Base-by-base conservation (phyloP, 495 filamentous ascomycete species). In the Penicillium crystallinum region DNA sequence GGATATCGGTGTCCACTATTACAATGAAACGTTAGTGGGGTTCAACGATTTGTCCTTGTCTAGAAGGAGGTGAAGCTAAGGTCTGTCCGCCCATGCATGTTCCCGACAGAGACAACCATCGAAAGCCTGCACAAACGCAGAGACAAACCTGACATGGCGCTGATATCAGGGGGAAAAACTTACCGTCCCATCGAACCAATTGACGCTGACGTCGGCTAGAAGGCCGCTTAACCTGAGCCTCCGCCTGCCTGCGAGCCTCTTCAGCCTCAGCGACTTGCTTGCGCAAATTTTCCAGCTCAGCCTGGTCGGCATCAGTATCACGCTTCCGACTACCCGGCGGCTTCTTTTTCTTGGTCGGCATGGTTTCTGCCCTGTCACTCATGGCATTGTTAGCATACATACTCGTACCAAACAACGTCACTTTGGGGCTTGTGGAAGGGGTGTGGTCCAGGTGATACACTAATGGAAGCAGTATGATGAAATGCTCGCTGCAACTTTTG, bases 161-260 rank as follows among this genome's bases (percentile, higher is more conserved):
- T 29, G 2, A 14, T 2, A n/a, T n/a, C n/a, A n/a, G n/a, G n/a
- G 10, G 46, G 25, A 31, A 27, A 30, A n/a, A 64, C 65, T 50
- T 64, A 78, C 74, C 61, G 52, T 68, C 64, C 76, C 76, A 78
- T 29, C 76, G 73, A 4, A 77, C 68, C 2, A 78, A 49, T 15
- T 61, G 64, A 0, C 74, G 67, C 52, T 69, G 38, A 6, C 38
- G 38, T 18, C 38, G 38, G 6, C 38, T 23, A 6, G 12, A 21
- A 14, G 14, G 38, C 4, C 11, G 9, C 21, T 41, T 41, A 4
- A 5, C 21, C 21, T 41, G 21, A 6, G 1, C 12, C 14, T 41
- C 38, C 15, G 19, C 12, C 21, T 41, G 17, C 21, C 8, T 41
- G 21, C 38, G 38, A 22, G 38, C 21, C 21, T 40, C 38, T 23